Evolutionary conservation across 305 asterid species (phyloP), one percentile per base, ranked within the genome.

Genomic region (Fraxinus sp.): DNA sequence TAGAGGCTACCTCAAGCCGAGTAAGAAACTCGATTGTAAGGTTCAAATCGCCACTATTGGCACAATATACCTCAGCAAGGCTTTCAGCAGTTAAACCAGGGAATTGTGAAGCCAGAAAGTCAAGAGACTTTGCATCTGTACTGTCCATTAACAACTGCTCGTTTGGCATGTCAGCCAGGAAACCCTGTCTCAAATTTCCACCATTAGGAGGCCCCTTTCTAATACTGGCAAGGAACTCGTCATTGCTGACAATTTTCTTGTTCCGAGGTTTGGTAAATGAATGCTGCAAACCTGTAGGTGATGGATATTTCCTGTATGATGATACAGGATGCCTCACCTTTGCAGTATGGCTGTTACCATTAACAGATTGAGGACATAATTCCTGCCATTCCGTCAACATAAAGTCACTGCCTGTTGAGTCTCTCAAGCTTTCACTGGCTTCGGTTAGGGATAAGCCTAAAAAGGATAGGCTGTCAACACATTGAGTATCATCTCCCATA

Each of bases 71-170:
- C 89, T 93, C 98, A 3, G 94, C 90, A 79, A 94, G 94, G 86
- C 95, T 88, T 83, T 93, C 97, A 28, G 92, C 87, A 8, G 97
- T 91, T 87, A 96, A 93, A 81, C 97, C 97, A 82, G 98, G 97
- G 86, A 93, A 94, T 41, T 90, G 95, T 33, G 97, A 89, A 80
- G 95, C 95, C 89, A 96, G 85, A 87, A 92, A 92, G 39, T 92
- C 96, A 43, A 94, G 84, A 74, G 94, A 91, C 85, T 86, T 85
- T 83, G 88, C 80, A 43, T 91, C 95, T 3, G 79, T 78, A 80
- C 80, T 88, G 35, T 93, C 97, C 87, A 87, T 33, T 78, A 86
- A 86, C 13, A 90, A 84, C 36, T 90, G 97, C 79, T 92, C 94
- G 77, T 85, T 91, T 11, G 91, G 77, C 93, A 93, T 77, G 62